These are phyloP conservation scores for Penicillium goetzii DNA, from an alignment of 495 filamentous ascomycete species.

Conservation along the genomic window DNA sequence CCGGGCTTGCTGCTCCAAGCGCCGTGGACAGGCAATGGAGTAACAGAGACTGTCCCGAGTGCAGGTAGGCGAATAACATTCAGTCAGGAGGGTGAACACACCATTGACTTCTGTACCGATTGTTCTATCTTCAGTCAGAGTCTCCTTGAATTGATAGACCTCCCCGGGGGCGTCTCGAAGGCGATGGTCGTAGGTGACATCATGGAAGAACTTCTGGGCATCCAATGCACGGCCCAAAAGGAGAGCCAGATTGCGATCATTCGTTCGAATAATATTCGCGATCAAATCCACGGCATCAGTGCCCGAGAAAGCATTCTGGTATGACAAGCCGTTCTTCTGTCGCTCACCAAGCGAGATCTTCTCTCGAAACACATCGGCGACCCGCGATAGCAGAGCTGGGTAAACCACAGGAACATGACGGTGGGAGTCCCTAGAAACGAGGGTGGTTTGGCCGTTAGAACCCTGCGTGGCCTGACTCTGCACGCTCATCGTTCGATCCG, in stretches of 20 bases:
- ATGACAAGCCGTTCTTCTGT: slow-evolving; percentile 94
- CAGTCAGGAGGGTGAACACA: slow-evolving; percentile 92
- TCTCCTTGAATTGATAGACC: slow-evolving; percentile 96
- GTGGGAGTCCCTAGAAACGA: slow-evolving; percentile 49
- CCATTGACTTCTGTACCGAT: slow-evolving; percentile 86
- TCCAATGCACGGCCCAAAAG: slow-evolving; percentile 92
- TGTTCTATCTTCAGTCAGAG: slow-evolving; percentile 76
- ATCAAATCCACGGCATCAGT: slow-evolving; percentile 95
- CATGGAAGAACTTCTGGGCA: slow-evolving; percentile 99
- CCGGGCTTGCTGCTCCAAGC: slow-evolving; percentile 92
- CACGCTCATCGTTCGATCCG: slow-evolving; percentile 54
- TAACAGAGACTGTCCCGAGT: slow-evolving; percentile 94
- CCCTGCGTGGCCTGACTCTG: slow-evolving; percentile 43
- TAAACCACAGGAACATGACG: slow-evolving; percentile 81
- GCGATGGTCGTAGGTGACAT: slow-evolving; percentile 97
- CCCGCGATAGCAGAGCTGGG: slow-evolving; percentile 85
- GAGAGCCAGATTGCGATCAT: slow-evolving; percentile 90
- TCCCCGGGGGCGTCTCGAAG: slow-evolving; percentile 87
- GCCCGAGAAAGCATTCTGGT: slow-evolving; percentile 95
- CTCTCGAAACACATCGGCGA: slow-evolving; percentile 88
- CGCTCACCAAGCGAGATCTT: slow-evolving; percentile 80
- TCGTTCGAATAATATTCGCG: slow-evolving; percentile 92
- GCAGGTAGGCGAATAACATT: slow-evolving; percentile 98
- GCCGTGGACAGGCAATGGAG: slow-evolving; percentile 94
- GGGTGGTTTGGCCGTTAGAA: slow-evolving; percentile 40